These are phyloP conservation scores for Cutaneotrichosporon sp. DNA, from an alignment of 1,284 basidiomycete species.

Conservation along the genomic window DNA sequence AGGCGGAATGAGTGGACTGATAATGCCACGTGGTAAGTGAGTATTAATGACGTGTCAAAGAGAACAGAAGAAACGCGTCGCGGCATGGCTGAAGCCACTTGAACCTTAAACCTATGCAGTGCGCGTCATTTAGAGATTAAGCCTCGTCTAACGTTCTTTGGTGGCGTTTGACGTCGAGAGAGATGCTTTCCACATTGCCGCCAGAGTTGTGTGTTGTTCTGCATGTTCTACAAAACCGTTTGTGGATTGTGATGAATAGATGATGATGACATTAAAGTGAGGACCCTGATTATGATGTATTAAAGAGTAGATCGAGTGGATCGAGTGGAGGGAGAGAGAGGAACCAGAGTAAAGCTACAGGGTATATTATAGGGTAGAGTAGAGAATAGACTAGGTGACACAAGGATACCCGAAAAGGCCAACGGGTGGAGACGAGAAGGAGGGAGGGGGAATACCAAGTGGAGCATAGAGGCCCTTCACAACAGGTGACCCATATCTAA, in stretches of 20 bases:
- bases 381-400: too few species aligned
- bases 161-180: too few species aligned
- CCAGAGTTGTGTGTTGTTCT: not conserved
- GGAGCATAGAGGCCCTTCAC: too few species aligned
- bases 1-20: not conserved
- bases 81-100: not conserved
- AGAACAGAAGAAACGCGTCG: not conserved
- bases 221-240: not conserved
- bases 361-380: not conserved
- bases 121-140: not conserved
- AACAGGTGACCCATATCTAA: too few species aligned
- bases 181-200: not conserved
- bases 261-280: not conserved
- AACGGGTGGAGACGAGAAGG: too few species aligned
- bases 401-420: too few species aligned
- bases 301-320: too few species aligned
- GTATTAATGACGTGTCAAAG: not conserved
- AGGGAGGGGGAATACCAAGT: too few species aligned
- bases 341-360: not conserved
- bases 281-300: not conserved
- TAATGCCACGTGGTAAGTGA: not conserved
- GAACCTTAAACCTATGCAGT: not conserved
- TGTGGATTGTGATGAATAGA: not conserved
- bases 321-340: not conserved
- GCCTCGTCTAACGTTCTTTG: not conserved